Conservation (phyloP, 805 yeast genomes). For the Ogataea zsoltii region DNA sequence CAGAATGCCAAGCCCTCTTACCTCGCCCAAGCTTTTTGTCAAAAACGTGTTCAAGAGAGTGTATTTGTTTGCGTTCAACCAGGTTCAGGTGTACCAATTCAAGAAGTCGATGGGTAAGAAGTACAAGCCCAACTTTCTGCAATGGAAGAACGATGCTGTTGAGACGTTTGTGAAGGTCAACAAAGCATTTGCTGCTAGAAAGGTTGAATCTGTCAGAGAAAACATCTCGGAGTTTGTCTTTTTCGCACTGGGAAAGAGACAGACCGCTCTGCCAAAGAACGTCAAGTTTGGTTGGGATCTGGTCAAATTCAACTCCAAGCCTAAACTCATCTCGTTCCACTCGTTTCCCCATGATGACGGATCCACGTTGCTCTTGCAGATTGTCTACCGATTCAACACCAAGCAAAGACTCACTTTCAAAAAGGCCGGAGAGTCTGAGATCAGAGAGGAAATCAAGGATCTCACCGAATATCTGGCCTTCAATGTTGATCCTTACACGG, state of each 20-base stretch:
- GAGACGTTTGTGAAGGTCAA: conserved; percentile 77
- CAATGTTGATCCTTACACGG: conserved; percentile 59
- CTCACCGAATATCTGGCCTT: conserved; percentile 63
- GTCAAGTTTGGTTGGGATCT: conserved; percentile 75
- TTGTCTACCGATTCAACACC: conserved; percentile 63
- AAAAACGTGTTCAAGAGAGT: conserved; percentile 59
- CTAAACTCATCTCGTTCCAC: conserved; percentile 71
- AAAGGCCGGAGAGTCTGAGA: conserved; percentile 42
- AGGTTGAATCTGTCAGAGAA: conserved; percentile 47
- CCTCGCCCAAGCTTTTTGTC: conserved; percentile 42
- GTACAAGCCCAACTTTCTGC: conserved; percentile 61
- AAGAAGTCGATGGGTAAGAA: conserved; percentile 36
- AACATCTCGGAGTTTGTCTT: conserved; percentile 62
- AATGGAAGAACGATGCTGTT: conserved; percentile 86
- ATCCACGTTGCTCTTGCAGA: conserved; percentile 42
- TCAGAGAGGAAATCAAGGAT: conserved; percentile 47
- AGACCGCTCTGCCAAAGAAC: conserved; percentile 54
- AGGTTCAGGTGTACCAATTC: conserved; percentile 51
- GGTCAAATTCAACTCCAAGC: conserved; percentile 64
- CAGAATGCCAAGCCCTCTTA: conserved; percentile 41
- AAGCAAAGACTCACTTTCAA: conserved; percentile 56
- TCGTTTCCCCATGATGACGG: conserved; percentile 46
- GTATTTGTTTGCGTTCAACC: conserved; percentile 67
- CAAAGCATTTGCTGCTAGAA: conserved; percentile 69
- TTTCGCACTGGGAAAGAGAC: conserved; percentile 54